These are phyloP conservation scores for Penicillium bovifimosum DNA, from an alignment of 495 filamentous ascomycete genomes.

Conservation along the genomic window DNA sequence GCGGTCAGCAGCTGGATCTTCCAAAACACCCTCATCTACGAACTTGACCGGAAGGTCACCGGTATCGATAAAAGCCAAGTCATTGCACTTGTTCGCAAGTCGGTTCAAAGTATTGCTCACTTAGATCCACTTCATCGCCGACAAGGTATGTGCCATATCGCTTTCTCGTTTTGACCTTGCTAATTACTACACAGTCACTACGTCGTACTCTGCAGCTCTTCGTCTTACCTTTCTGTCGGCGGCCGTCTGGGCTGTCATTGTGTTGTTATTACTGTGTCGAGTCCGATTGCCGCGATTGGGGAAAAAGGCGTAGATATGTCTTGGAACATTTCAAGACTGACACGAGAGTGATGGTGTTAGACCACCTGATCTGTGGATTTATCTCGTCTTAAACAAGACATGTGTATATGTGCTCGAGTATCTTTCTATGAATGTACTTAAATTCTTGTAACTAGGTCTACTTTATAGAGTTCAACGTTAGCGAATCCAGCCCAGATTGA, in stretches of 20 bases:
- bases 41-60: slow-evolving; percentile 52
- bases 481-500: no score
- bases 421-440: background rate
- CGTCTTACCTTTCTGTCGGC: slow-evolving; percentile 49
- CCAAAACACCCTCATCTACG: slow-evolving; percentile 62
- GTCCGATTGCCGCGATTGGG: slow-evolving; percentile 52
- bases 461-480: no score
- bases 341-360: background rate
- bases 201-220: slow-evolving; percentile 54
- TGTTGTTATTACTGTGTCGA: slow-evolving; percentile 44
- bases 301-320: slow-evolving; percentile 21
- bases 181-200: slow-evolving; percentile 43
- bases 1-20: slow-evolving; percentile 66
- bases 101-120: slow-evolving; percentile 45
- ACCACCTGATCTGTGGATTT: background rate
- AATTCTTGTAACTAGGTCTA: background rate
- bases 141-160: slow-evolving; percentile 39
- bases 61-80: slow-evolving; percentile 48
- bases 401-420: background rate
- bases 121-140: slow-evolving; percentile 44
- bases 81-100: slow-evolving; percentile 49
- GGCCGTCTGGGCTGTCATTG: slow-evolving; percentile 43
- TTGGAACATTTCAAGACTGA: background rate
- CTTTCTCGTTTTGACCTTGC: background rate
- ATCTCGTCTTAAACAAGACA: background rate